Percentiles rank a stretch among this genome's conserved stretches.
These are phyloP conservation scores for Gremmenia infestans DNA, from an alignment of 2,329 filamentous ascomycete species.

Conservation along the genomic window DNA sequence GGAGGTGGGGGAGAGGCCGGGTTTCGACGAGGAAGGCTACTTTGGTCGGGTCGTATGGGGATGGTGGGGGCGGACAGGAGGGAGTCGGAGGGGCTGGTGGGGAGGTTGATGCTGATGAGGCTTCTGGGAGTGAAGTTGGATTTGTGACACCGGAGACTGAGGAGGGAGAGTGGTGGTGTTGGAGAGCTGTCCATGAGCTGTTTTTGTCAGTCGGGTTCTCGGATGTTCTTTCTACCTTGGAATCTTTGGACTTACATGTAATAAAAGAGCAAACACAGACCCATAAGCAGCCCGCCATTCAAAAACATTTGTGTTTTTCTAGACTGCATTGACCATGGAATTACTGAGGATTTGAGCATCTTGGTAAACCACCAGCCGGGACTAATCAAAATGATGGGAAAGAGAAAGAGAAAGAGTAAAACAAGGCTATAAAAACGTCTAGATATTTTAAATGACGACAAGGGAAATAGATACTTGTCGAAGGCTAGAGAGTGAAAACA, in stretches of 20 bases:
- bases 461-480: no score
- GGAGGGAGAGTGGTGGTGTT: background rate
- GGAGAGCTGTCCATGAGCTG: slow-evolving; percentile 7
- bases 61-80: no score
- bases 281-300: slow-evolving; percentile 3
- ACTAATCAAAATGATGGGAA: background rate
- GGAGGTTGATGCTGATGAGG: slow-evolving; percentile 2
- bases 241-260: slow-evolving; percentile 9
- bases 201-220: background rate
- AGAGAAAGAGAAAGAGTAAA: background rate
- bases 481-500: background rate
- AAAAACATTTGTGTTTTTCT: slow-evolving; percentile 7
- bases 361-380: background rate
- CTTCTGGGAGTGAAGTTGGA: background rate
- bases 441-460: background rate
- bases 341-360: background rate
- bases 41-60: no score
- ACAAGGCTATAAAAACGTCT: background rate
- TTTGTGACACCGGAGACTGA: background rate
- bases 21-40: slow-evolving; percentile 53
- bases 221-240: background rate
- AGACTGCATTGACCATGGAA: background rate
- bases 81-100: slow-evolving; percentile 33
- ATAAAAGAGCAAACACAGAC: slow-evolving; percentile 8
- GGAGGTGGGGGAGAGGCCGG: slow-evolving; percentile 43